phyloP scores from a whole-genome alignment of 129 eudicot species.

The Flaveria bidentis region DNA sequence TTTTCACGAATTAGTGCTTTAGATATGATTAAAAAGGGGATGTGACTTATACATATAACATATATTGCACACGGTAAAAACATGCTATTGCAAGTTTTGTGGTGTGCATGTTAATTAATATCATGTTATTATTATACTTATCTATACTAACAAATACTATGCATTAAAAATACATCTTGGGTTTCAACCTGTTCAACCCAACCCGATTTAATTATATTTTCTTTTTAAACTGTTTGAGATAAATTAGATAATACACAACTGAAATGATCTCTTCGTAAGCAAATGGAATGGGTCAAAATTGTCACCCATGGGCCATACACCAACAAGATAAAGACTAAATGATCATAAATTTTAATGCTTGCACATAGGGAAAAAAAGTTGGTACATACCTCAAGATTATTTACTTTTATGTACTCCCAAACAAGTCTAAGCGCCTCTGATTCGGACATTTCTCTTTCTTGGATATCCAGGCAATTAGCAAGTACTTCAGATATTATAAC shows the following conservation, averaged over 20 bases:
- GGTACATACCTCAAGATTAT: conserved; percentile 72
- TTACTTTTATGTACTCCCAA: conserved; percentile 79
- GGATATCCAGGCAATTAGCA: conserved; percentile 71
- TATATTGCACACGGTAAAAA: background rate
- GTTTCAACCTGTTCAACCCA: background rate
- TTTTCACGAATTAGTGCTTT: background rate
- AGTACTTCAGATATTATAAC: conserved; percentile 78
- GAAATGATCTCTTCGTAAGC: background rate
- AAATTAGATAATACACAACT: background rate
- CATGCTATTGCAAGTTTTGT: too few species aligned
- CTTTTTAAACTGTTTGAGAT: background rate
- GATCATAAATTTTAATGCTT: background rate
- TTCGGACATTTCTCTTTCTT: conserved; percentile 73
- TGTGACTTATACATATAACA: background rate
- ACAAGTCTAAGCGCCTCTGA: conserved; percentile 70
- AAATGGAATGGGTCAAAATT: background rate
- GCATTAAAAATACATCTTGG: background rate
- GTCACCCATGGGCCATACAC: background rate
- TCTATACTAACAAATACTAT: background rate
- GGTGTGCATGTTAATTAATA: background rate
- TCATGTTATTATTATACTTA: background rate
- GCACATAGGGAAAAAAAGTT: background rate
- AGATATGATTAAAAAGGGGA: background rate
- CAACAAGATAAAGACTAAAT: background rate
- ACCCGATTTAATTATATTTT: background rate